A percentile compares a stretch with the other conserved stretches of the same genome.
phyloP scores from a whole-genome alignment of 176 grass and related monocot genomes.

The Poa annua region DNA sequence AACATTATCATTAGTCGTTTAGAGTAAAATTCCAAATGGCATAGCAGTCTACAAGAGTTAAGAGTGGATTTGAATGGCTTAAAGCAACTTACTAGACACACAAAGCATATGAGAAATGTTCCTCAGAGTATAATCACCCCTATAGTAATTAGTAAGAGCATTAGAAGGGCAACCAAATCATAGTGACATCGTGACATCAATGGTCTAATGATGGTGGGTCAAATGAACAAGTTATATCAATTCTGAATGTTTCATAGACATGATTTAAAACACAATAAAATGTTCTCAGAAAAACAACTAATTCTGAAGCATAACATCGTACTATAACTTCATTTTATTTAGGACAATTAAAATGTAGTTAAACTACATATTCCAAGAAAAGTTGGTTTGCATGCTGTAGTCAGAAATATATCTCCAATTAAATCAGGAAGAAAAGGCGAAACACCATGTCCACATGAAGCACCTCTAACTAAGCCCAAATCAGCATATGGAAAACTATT shows the following conservation, averaged over 20 bases:
- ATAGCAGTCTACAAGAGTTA: conserved; percentile 15
- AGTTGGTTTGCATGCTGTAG: neutral
- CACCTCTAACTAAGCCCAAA: neutral
- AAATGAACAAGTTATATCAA: neutral
- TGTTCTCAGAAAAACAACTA: conserved; percentile 4
- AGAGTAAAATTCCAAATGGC: conserved; percentile 6
- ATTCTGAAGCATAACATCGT: neutral
- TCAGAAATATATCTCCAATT: neutral
- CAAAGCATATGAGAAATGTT: neutral
- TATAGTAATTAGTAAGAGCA: conserved; percentile 5
- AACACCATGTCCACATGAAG: neutral
- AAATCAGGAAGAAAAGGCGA: conserved; percentile 10
- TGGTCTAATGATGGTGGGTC: conserved; percentile 2
- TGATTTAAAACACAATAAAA: neutral
- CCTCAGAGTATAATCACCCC: conserved; percentile 1
- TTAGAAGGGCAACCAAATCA: conserved; percentile 15
- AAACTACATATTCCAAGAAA: neutral
- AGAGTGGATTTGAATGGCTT: conserved; percentile 31
- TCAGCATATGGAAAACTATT: neutral
- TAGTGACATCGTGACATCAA: neutral
- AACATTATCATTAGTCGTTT: neutral
- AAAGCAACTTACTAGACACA: conserved; percentile 31
- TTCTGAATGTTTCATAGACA: conserved; percentile 20
- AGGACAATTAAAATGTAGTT: neutral
- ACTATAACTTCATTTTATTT: neutral